Percentiles rank a stretch among this genome's conserved stretches.
Conservation (phyloP, 2,329 filamentous ascomycete genomes). For the Penicillium griseofulvum region DNA sequence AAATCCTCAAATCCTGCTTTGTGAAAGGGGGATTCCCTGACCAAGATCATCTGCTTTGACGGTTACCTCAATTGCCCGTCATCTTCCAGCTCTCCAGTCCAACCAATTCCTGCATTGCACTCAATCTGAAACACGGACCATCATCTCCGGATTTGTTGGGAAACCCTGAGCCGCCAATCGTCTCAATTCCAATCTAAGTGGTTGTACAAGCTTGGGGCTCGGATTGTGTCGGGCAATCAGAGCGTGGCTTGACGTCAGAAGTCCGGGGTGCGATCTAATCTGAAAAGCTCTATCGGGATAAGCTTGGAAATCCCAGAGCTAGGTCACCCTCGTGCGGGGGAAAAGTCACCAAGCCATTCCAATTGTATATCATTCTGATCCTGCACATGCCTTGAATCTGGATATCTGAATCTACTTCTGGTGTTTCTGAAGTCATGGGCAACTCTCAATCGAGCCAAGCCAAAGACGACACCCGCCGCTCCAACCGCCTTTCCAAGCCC, state of each 20-base stretch:
- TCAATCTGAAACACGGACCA: conserved; percentile 27
- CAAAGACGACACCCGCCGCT: conserved; percentile 33
- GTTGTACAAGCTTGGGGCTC: conserved; percentile 21
- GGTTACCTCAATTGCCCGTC: conserved; percentile 9
- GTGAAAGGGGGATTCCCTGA: background rate
- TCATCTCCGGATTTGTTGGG: conserved; percentile 18
- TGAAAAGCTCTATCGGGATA: conserved; percentile 3
- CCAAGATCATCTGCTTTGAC: conserved; percentile 7
- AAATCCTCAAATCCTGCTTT: conserved; percentile 5
- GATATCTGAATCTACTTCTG: conserved; percentile 13
- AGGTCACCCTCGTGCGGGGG: conserved; percentile 9
- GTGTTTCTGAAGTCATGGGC: conserved; percentile 33
- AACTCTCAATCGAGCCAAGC: conserved; percentile 34
- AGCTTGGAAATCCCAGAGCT: conserved; percentile 1
- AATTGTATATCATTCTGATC: conserved; percentile 11
- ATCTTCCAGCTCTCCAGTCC: conserved; percentile 16
- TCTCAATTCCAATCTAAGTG: conserved; percentile 17
- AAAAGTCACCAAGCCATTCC: conserved; percentile 5
- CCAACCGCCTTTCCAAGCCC: conserved; percentile 40
- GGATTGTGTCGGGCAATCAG: conserved; percentile 21
- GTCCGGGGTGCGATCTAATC: conserved; percentile 22
- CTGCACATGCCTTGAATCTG: conserved; percentile 5
- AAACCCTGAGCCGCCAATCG: conserved; percentile 23
- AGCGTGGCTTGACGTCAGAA: conserved; percentile 26
- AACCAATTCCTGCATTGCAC: conserved; percentile 17